Conservation (phyloP, 495 filamentous ascomycete genomes). For the Penicillium verhagenii region DNA sequence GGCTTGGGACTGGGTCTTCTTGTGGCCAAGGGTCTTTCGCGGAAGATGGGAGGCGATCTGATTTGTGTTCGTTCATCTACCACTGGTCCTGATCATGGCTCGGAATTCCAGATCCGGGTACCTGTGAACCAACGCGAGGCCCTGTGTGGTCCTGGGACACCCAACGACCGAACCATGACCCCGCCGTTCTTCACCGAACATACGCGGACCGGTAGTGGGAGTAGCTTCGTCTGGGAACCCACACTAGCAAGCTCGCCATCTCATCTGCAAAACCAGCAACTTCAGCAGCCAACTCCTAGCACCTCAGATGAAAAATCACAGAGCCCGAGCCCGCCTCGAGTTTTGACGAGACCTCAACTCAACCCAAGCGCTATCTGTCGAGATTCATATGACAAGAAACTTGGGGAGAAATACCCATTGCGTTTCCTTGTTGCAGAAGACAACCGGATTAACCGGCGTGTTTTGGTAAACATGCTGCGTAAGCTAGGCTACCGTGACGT, state of each 20-base stretch:
- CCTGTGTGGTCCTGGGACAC: constrained; percentile 39
- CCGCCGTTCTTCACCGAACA: constrained; percentile 27
- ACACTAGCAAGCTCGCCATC: constrained; percentile 20
- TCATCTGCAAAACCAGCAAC: constrained; percentile 22
- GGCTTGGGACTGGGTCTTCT: constrained; percentile 73
- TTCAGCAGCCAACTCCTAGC: constrained; percentile 36
- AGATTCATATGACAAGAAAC: constrained; percentile 38
- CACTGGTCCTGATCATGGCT: constrained; percentile 62
- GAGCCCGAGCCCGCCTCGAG: constrained; percentile 28
- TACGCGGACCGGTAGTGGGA: constrained; percentile 24
- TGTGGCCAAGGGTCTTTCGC: constrained; percentile 72
- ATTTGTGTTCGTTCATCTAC: constrained; percentile 67
- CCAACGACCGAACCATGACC: constrained; percentile 28
- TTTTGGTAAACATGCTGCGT: constrained; percentile 66
- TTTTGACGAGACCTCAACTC: constrained; percentile 17
- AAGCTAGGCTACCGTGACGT: constrained; percentile 68
- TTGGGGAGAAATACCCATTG: constrained; percentile 60
- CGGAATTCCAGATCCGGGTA: constrained; percentile 73
- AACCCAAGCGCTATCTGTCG: constrained; percentile 23
- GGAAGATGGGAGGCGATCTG: constrained; percentile 75
- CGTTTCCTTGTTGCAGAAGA: constrained; percentile 78
- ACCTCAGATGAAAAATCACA: constrained; percentile 31
- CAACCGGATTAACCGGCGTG: constrained; percentile 75
- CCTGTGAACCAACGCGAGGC: constrained; percentile 56
- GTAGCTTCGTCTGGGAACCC: constrained; percentile 24